Evolutionary conservation across 768 basidiomycete species (phyloP), one percentile per base, ranked within the genome.

Genomic region (Leccinum aurantiacum): DNA sequence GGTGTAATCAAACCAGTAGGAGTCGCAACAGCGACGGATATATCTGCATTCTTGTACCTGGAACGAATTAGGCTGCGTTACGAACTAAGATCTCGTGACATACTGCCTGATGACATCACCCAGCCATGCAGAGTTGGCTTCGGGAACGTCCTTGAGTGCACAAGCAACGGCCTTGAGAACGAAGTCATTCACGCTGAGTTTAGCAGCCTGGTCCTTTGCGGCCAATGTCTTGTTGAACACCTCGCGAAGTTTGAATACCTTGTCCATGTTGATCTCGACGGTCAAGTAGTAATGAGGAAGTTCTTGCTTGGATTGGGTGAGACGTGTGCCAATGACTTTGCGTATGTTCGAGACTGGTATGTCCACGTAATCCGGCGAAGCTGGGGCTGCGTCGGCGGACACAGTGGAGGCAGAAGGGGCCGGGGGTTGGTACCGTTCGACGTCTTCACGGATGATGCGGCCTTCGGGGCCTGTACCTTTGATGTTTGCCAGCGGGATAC

Each of bases 231-330:
- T 88, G 84, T 99, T 99, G 81, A 99, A 98, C 63, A 98, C 89
- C 76, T 96, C 88, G 53, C 97, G 84, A 63, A 99, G 83, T 78
- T 97, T 98, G 71, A 91, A 74, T 19, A 94, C 88, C 81, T 92
- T 91, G 81, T 93, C 95, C 95, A 99, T 97, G 79, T 90, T 89
- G 74, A 98, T 83, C 69, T 98, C 92, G 47, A 93, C 84, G 4
- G 97, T 98, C 66, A 98, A 76, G 76, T 98, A 98, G 79, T 96
- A 99, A 74, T 98, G 96, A 5, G 97, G 97, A n/a, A 94, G 70
- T 67, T 93, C 89, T 75, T 92, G 89, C 78, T 97, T 98, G 60
- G 92, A 93, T 78, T 98, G 91, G 0, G 88, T 86, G 64, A 99
- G 85, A 66, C 97, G 91, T 44, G 85, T 66, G 58, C 92, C 97